phyloP scores from a whole-genome alignment of 2,329 filamentous ascomycete genomes.

The Aspergillus ochraceus region DNA sequence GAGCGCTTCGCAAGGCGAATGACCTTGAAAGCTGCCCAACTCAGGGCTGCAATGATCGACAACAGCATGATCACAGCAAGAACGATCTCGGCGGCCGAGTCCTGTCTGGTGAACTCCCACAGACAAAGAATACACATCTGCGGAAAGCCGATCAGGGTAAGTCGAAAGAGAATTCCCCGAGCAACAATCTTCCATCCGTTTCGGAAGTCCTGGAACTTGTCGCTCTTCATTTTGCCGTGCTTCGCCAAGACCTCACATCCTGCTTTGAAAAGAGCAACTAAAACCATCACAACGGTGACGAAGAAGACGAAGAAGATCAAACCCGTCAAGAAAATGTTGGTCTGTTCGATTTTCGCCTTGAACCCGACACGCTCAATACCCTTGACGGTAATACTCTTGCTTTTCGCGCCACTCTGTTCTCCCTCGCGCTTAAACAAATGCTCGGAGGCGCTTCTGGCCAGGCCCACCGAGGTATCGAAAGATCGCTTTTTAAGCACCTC shows the following conservation, averaged over 20 bases:
- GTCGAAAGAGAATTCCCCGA: conserved; percentile 89
- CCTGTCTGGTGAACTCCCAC: conserved; percentile 86
- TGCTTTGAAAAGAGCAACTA: conserved; percentile 77
- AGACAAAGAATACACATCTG: conserved; percentile 87
- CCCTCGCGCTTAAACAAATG: conserved; percentile 53
- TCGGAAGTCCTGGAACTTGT: conserved; percentile 90
- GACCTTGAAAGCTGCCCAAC: conserved; percentile 87
- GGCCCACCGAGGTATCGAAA: conserved; percentile 37
- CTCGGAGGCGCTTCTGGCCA: conserved; percentile 33
- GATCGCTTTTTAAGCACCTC: conserved; percentile 69
- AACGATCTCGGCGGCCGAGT: conserved; percentile 83
- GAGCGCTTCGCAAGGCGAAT: conserved; percentile 86
- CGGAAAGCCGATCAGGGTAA: conserved; percentile 86
- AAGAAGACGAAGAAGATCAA: conserved; percentile 87
- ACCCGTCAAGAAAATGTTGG: conserved; percentile 91
- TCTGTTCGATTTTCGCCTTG: conserved; percentile 77
- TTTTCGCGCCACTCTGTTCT: conserved; percentile 46
- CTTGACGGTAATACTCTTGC: conserved; percentile 57
- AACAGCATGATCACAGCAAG: conserved; percentile 87
- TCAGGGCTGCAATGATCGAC: conserved; percentile 73
- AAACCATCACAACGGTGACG: conserved; percentile 69
- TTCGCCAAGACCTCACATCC: conserved; percentile 74
- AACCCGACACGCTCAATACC: conserved; percentile 91
- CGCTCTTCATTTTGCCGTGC: conserved; percentile 73
- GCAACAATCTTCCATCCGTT: conserved; percentile 91